Base-by-base conservation (phyloP, 2,329 filamentous ascomycete species). In the Didymella sp. region DNA sequence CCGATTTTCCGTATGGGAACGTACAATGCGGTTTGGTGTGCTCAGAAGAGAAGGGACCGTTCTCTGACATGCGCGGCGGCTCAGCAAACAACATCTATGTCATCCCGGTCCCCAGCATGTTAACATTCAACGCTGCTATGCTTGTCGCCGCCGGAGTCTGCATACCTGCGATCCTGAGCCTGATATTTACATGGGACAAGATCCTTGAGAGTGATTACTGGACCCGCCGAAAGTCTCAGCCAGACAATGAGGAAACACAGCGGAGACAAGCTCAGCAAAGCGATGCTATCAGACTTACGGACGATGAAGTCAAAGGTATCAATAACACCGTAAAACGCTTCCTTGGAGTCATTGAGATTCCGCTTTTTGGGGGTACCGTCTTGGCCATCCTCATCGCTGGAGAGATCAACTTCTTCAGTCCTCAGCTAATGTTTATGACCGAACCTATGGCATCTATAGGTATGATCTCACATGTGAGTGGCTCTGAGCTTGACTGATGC, bases 61-160 rank as follows among this genome's bases (percentile, higher is more conserved):
- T 60, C 21, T 89, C 86, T 21, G 81, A 81, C 0, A 73, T 89
- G 72, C 79, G 87, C 49, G 68, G 75, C 1, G 83, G 81, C 3
- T 78, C 86, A 0, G 82, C 84, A 0, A 82, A 84, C 62, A 82
- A 88, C 44, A 85, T 89, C 17, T 87, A 86, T 46, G 82, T 89
- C 3, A 82, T 89, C 22, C 86, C 86, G 0, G 81, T 79, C 1
- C 87, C 87, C 0, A 61, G 76, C 3, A 77, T 70, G 11, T 74
- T 90, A 22, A 83, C 82, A 0, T 88, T 89, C 66, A 81, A 82
- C 43, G 81, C 85, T 0, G 84, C 79, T 0, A 88, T 84, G 8
- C 79, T 89, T 2, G 76, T 89, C 1, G 82, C 85, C 0, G 85
- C 86, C 2, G 87, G 84, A 2, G 88, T 86, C 58, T 89, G 86